Percentiles rank a stretch among this genome's conserved stretches.
These are phyloP conservation scores for Thraustotheca clavata DNA, from an alignment of 352 stramenopile genomes.

Conservation along the genomic window DNA sequence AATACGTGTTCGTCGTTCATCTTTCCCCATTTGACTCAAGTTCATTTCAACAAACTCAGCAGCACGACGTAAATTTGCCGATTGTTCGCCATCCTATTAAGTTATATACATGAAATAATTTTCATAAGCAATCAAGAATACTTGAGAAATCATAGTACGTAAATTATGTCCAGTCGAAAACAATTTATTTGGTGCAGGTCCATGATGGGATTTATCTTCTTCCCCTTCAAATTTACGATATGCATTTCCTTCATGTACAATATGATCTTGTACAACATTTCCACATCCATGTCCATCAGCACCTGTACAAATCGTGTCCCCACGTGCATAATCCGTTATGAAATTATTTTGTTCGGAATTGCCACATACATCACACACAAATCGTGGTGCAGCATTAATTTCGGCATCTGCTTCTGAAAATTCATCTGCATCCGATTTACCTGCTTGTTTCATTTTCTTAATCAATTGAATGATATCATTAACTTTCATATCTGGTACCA, in stretches of 20 bases:
- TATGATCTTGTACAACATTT: slow-evolving; percentile 91
- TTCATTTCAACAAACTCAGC: slow-evolving; percentile 94
- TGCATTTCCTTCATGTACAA: slow-evolving; percentile 93
- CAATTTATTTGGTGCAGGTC: slow-evolving; percentile 90
- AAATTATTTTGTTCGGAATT: slow-evolving; percentile 88
- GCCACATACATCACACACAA: slow-evolving; percentile 77
- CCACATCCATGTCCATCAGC: slow-evolving; percentile 85
- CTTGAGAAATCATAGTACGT: slow-evolving; percentile 88
- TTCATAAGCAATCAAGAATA: slow-evolving; percentile 23
- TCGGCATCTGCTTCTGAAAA: slow-evolving; percentile 80
- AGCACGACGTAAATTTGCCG: slow-evolving; percentile 67
- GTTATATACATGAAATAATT: slow-evolving; percentile 10
- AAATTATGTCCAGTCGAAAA: slow-evolving; percentile 95
- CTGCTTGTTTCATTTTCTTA: slow-evolving; percentile 84
- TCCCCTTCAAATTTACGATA: slow-evolving; percentile 97
- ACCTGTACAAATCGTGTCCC: slow-evolving; percentile 83
- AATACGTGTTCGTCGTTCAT: slow-evolving; percentile 91
- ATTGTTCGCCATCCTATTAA: slow-evolving; percentile 75
- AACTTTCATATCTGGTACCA: slow-evolving; percentile 79
- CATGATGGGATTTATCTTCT: slow-evolving; percentile 95
- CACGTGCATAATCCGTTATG: slow-evolving; percentile 81
- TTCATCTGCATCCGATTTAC: slow-evolving; percentile 83
- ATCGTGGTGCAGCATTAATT: slow-evolving; percentile 72
- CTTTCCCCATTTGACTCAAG: slow-evolving; percentile 94
- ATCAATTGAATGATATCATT: slow-evolving; percentile 84